Evolutionary conservation across 2,329 filamentous ascomycete genomes (phyloP), one percentile per base, ranked within the genome.

Genomic region (Coniochaeta hoffmannii): DNA sequence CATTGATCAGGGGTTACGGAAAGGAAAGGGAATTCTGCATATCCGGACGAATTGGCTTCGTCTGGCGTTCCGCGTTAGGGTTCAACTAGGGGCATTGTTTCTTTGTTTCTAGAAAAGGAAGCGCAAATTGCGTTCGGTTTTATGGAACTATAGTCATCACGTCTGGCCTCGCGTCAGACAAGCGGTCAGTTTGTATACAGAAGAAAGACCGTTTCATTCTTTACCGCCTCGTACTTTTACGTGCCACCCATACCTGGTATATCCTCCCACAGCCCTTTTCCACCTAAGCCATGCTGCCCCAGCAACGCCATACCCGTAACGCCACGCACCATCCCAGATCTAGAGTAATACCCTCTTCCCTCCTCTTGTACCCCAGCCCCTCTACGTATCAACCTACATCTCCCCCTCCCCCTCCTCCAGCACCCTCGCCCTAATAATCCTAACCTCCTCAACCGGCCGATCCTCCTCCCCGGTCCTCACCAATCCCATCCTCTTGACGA

Each of bases 401-500:
- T 53, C 46, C n/a, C n/a, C 22, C 1, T 76, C 78, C 0, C 76
- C 79, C 44, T 77, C 79, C 61, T 88, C 85, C n/a, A 89, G 66
- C 17, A 96, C 76, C 59, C 79, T 81, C 10, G 90, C 90, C 62
- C 76, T 82, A 46, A 90, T 67, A 58, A 97, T 93, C 74, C 82
- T 91, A 55, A 97, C 82, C 63, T 95, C 86, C 63, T 95, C 87
- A 6, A 85, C 72, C 0, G 94, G 94, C 63, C 87, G 76, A 70
- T 97, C 94, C 63, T 93, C 90, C 8, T 74, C 73, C 24, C 84
- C 89, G 1, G 91, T 96, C 75, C 88, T 90, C 52, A 96, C 90
- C 56, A 94, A 69, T 0, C 92, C 94, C 83, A 99, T 89, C 61
- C 90, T 81, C 76, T 90, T 86, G 28, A 97, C 85, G n/a, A 93